Base-by-base conservation (phyloP, 805 yeast species). In the Kuraishia capsulata region DNA sequence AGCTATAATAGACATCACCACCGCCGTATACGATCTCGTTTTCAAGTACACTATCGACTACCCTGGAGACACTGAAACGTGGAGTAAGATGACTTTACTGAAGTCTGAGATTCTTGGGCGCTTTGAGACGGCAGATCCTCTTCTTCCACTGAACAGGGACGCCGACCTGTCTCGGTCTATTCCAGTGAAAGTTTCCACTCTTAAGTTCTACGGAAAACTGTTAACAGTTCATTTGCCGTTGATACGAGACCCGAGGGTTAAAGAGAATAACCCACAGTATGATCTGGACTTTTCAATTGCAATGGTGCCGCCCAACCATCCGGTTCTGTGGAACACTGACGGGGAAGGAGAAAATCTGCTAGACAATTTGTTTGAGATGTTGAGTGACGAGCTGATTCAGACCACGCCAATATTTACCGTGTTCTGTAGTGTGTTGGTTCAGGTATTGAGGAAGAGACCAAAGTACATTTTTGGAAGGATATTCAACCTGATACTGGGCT, bases 321-420 rank as follows among this genome's bases (percentile, higher is more conserved):
- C 87, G 1, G 71, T 84, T 30, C 66, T 88, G 33, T 46, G 58
- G 8, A 55, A 63, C 18, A 58, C 88, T 44, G 87, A 81, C 46
- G 73, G 81, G 5, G 95, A 89, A 53, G 81, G 89, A 0, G 71
- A 69, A 39, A 78, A 70, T 3, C 61, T 83, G 39, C 60, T 92
- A 26, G 96, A 87, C 47, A 56, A 76, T 26, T 54, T 90, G 23
- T 61, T 87, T 35, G 62, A 65, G 33, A 62, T 70, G 14, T 62
- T 89, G 39, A 63, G 67, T 30, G 77, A 70, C 25, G 82, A 76
- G 37, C 59, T 68, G n/a, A 52, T 76, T 46, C 57, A 71, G 43
- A 66, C 78, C 36, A 65, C 81, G 10, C 74, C 82, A 4, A 47
- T 76, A 3, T 72, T 83, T 38, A 72, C 86, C 13, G 84, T 94